Percentiles rank a stretch among this genome's conserved stretches.
phyloP scores from a whole-genome alignment of 2,329 filamentous ascomycete species.

The Fusarium xyrophilum region DNA sequence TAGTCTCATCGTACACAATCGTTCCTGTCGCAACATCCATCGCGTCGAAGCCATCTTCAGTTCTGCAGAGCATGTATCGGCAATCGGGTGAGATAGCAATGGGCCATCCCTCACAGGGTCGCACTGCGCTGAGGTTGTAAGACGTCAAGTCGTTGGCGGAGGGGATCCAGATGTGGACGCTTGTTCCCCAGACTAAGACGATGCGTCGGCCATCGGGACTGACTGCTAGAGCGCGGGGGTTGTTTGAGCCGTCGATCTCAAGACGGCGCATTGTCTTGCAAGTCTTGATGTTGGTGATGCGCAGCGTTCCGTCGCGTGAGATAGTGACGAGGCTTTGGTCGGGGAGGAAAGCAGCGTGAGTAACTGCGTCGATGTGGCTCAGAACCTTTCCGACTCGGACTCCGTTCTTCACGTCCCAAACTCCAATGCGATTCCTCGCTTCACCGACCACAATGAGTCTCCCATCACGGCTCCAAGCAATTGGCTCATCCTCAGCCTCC shows the following conservation, averaged over 20 bases:
- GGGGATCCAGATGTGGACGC: slow-evolving; percentile 50
- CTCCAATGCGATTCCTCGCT: slow-evolving; percentile 39
- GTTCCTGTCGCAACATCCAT: slow-evolving; percentile 48
- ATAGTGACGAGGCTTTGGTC: slow-evolving; percentile 46
- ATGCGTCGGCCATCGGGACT: slow-evolving; percentile 46
- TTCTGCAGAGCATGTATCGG: slow-evolving; percentile 49
- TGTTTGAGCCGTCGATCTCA: slow-evolving; percentile 44
- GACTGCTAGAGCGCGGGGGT: slow-evolving; percentile 46
- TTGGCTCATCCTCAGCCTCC: slow-evolving; percentile 40
- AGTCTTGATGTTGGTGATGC: slow-evolving; percentile 46
- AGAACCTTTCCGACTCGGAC: slow-evolving; percentile 43
- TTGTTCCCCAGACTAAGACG: slow-evolving; percentile 49
- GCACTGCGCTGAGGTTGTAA: slow-evolving; percentile 47
- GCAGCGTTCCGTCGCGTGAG: slow-evolving; percentile 48
- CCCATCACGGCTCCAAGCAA: slow-evolving; percentile 47
- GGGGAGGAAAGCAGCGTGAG: slow-evolving; percentile 48
- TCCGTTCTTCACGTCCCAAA: slow-evolving; percentile 46
- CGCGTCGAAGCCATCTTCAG: slow-evolving; percentile 52
- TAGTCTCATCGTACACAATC: slow-evolving; percentile 41
- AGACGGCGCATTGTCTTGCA: slow-evolving; percentile 48
- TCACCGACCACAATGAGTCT: slow-evolving; percentile 44
- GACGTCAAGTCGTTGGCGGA: slow-evolving; percentile 44
- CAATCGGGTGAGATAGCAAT: slow-evolving; percentile 50
- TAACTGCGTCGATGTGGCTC: slow-evolving; percentile 48
- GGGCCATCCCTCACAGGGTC: slow-evolving; percentile 50